Evolutionary conservation across 495 filamentous ascomycete genomes (phyloP), one percentile per base, ranked within the genome.

Genomic region (Neurospora terricola): DNA sequence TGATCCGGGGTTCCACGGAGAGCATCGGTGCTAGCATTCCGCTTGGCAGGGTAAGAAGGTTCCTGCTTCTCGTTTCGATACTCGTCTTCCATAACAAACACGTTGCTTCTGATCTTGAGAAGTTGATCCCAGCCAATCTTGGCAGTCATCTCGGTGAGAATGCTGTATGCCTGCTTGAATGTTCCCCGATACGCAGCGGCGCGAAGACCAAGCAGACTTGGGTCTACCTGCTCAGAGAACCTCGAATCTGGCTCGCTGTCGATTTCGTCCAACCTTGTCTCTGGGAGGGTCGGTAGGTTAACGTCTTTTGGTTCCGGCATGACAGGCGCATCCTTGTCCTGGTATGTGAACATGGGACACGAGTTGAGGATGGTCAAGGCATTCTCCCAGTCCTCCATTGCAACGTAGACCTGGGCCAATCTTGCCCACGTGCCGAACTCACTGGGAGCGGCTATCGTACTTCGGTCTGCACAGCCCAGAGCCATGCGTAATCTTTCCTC

Each of bases 81-180:
- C 80, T 99, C 96, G 78, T 99, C 96, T 78, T 99, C 96, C 96
- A 99, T 99, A 38, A 99, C 96, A 76, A 99, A 99, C 6, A 98
- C 96, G 73, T 95, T 93, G 82, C 95, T 98, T 70, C 96, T 88
- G 75, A 94, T 94, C 79, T 92, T 94, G 36, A 99, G 86, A 16
- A 99, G 86, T 77, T 97, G 93, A 78, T 99, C 96, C 96, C 96
- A 99, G 37, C 96, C 96, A 77, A 98, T 97, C 79, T 96, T 94
- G 48, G 91, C 89, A 2, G 95, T 94, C 82, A 99, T 92, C 79
- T 97, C 94, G 0, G 96, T 98, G 71, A 99, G 86, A 37, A 99
- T 89, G 71, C 91, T 90, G 83, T 99, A 99, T 0, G 96, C 96
- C 79, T 97, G 92, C 76, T 94, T 88, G 78, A 99, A 99, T 0